Percentiles rank a stretch among this genome's conserved stretches.
These are phyloP conservation scores for Saturnispora besseyi DNA, from an alignment of 805 yeast species.

Conservation along the genomic window DNA sequence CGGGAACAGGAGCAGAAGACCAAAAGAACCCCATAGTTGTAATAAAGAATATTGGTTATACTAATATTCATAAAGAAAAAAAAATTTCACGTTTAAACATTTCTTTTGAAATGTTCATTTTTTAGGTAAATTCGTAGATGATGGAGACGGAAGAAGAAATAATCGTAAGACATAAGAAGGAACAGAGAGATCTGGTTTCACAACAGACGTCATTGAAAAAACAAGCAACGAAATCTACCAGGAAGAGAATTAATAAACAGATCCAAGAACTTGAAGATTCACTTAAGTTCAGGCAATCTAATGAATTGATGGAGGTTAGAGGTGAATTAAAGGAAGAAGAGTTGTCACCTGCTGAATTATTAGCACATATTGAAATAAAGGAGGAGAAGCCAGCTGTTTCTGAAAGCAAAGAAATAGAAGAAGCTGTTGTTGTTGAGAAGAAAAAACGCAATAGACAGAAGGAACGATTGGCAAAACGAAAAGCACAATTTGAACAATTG, in stretches of 20 bases:
- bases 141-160: conserved; percentile 40
- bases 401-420: neutral
- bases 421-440: conserved; percentile 7
- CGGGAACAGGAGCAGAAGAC: conserved; percentile 35
- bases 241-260: conserved; percentile 53
- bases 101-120: neutral
- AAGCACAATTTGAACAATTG: conserved; percentile 57
- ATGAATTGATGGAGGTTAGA: conserved; percentile 34
- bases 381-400: conserved; percentile 10
- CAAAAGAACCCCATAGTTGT: conserved; percentile 76
- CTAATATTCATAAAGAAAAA: neutral
- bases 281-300: conserved; percentile 43
- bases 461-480: conserved; percentile 70
- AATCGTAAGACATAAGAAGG: conserved; percentile 57
- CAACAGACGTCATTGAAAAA: conserved; percentile 69
- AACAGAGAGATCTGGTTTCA: conserved; percentile 55
- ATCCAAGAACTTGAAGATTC: conserved; percentile 52
- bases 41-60: neutral
- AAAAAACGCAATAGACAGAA: conserved; percentile 69
- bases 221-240: conserved; percentile 72
- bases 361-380: conserved; percentile 40
- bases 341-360: conserved; percentile 55
- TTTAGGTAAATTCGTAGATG: neutral
- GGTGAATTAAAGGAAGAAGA: conserved; percentile 37
- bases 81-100: neutral